Evolutionary conservation across 2,329 filamentous ascomycete species (phyloP), one percentile per base, ranked within the genome.

Genomic region (Stagonosporopsis rhizophila): DNA sequence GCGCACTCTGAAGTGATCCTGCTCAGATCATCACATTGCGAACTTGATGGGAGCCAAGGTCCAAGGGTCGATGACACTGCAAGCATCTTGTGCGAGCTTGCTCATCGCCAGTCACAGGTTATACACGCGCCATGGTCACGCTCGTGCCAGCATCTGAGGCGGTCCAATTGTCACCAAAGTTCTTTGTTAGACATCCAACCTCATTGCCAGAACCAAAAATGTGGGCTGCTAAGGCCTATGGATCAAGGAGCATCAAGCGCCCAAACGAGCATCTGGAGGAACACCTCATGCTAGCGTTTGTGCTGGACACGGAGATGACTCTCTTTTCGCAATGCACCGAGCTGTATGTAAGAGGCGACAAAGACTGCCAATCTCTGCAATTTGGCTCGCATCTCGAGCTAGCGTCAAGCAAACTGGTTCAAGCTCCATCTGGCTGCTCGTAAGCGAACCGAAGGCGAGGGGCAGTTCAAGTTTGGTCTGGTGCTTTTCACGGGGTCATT

Each of bases 81-180:
- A 39, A 47, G 25, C 32, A 44, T 42, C 23, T 28, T 32, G 32
- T 37, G 19, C 38, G 37, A 53, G 14, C 23, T 20, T 28, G 50
- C 19, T 37, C 50, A 58, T 61, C 47, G 56, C 56, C 59, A 54
- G 59, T 58, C 51, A 52, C 58, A 60, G 51, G 44, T 58, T 17
- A 58, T 56, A 55, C 61, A 52, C 42, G 54, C 44, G 44, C 54
- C 53, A 41, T 49, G 28, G 35, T 53, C 52, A 61, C 59, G 51
- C 61, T 62, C 58, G 51, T 51, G 32, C 59, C 52, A 49, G 53
- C 49, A 39, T 39, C 42, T 46, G 44, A 55, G 32, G 53, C 38
- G 25, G 23, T 28, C 25, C 42, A 42, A 23, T 20, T 42, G 9
- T 11, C 42, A 37, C 41, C 12, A 23, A 37, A 27, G 17, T 28